phyloP scores from a whole-genome alignment of 371 early-diverging fungal genomes.

The Mucor circinelloides region DNA sequence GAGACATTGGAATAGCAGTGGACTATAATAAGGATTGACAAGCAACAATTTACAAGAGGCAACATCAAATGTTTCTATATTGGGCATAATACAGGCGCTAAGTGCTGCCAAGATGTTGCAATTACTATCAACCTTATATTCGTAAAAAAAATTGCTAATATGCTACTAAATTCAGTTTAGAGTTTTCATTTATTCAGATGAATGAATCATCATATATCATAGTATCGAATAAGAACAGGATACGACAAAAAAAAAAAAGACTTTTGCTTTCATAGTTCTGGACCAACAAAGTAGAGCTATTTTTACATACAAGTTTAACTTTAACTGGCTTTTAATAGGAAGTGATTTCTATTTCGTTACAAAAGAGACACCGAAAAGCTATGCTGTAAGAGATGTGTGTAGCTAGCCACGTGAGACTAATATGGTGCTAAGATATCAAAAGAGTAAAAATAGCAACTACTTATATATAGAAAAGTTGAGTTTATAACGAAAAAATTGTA shows the following conservation, averaged over 20 bases:
- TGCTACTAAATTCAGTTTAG: not conserved
- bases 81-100: not conserved
- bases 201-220: not conserved
- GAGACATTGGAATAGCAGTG: not conserved
- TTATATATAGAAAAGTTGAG: not conserved
- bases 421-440: not conserved
- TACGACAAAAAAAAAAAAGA: not conserved
- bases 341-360: not conserved
- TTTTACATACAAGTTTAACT: not conserved
- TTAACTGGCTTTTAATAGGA: not conserved
- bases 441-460: not conserved
- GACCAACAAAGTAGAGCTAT: not conserved
- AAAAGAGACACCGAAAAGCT: not conserved
- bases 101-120: not conserved
- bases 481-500: not conserved
- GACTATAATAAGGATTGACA: not conserved
- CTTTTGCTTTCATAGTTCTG: not conserved
- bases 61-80: not conserved
- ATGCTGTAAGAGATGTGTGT: not conserved
- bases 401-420: not conserved
- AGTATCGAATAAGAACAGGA: not conserved
- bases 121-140: not conserved
- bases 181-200: not conserved
- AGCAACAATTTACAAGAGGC: not conserved
- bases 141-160: not conserved